These are phyloP conservation scores for Strobilomyces confusus DNA, from an alignment of 768 basidiomycete genomes.

Conservation along the genomic window DNA sequence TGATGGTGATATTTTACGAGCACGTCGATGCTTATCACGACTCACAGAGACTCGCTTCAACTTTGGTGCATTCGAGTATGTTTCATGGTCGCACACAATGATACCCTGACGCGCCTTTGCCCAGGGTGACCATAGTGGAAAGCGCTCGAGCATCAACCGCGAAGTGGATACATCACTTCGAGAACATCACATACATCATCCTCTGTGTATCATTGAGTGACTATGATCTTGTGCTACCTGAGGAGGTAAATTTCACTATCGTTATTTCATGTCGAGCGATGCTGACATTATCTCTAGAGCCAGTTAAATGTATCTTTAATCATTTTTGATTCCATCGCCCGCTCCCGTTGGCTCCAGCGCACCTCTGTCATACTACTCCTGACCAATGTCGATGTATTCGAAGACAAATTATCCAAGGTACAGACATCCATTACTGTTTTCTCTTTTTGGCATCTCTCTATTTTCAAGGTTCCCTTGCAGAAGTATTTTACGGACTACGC, in stretches of 20 bases:
- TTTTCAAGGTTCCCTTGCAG: background rate
- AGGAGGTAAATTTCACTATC: background rate
- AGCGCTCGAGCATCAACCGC: background rate
- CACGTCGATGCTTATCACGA: background rate
- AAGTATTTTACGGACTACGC: background rate
- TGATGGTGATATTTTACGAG: background rate
- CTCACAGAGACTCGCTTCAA: background rate
- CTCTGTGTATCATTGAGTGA: background rate
- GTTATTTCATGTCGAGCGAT: background rate
- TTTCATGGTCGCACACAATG: background rate
- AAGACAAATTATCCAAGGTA: constrained; percentile 3
- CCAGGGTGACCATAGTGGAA: background rate
- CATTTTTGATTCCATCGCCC: background rate
- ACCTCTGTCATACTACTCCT: background rate
- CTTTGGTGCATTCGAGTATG: background rate
- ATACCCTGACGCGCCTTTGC: background rate
- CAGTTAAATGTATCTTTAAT: background rate
- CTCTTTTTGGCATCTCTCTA: background rate
- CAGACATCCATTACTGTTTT: background rate
- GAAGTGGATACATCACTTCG: background rate
- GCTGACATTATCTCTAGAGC: background rate
- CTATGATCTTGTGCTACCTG: background rate
- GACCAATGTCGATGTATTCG: background rate
- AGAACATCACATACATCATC: background rate
- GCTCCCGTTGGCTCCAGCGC: background rate